Conservation (phyloP, 2,329 filamentous ascomycete genomes). For the Venturiaceae sp. region DNA sequence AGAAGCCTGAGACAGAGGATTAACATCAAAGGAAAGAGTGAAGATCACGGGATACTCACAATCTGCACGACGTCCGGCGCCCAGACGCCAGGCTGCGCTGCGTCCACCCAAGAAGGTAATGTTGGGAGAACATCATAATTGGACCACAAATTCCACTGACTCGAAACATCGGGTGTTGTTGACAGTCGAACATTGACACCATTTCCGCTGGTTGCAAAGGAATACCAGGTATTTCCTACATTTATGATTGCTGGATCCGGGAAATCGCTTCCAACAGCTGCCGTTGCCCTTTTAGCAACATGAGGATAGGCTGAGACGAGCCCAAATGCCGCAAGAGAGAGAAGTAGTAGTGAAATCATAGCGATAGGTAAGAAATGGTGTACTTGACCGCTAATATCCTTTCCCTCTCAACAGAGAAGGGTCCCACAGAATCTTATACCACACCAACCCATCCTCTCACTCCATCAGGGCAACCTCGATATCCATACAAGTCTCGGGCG, state of each 20-base stretch:
- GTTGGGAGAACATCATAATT: slow-evolving; percentile 20
- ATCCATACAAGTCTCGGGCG: too few species aligned
- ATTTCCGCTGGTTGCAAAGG: slow-evolving; percentile 26
- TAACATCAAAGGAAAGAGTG: neutral
- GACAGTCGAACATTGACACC: slow-evolving; percentile 27
- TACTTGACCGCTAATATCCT: neutral
- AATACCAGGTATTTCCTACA: slow-evolving; percentile 24
- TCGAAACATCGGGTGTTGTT: slow-evolving; percentile 24
- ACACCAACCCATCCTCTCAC: too few species aligned
- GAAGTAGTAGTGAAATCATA: neutral
- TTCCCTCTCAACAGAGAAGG: too few species aligned
- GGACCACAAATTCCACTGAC: slow-evolving; percentile 18
- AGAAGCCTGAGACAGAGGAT: slow-evolving; percentile 13
- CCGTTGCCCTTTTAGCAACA: neutral
- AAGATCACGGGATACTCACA: slow-evolving; percentile 3
- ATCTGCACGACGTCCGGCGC: slow-evolving; percentile 22
- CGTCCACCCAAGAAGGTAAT: slow-evolving; percentile 10
- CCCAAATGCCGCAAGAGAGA: neutral
- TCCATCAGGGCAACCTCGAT: too few species aligned
- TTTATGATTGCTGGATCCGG: slow-evolving; percentile 25
- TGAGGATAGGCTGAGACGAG: neutral
- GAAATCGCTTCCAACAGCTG: slow-evolving; percentile 14
- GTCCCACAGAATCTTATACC: too few species aligned
- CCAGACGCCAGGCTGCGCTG: slow-evolving; percentile 18
- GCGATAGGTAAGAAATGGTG: neutral